A percentile compares a stretch with the other conserved stretches of the same genome.
Conservation (phyloP, 1,139 yeast genomes). For the Scheffersomyces stambukii region DNA sequence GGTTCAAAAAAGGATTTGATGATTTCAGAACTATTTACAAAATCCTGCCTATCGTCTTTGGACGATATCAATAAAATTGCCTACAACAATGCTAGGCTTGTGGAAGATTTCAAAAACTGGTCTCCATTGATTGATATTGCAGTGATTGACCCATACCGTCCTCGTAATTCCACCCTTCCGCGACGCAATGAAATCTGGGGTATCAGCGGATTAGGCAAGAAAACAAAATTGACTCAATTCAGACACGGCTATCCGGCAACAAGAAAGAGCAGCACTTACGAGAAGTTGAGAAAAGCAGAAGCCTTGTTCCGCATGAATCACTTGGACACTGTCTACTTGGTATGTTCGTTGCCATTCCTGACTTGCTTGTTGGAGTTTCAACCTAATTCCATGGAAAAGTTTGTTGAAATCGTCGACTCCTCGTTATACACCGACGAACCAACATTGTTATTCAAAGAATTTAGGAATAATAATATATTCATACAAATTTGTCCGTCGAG, state of each 20-base stretch:
- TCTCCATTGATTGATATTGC: slow-evolving; percentile 44
- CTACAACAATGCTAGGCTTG: slow-evolving; percentile 10
- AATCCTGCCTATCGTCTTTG: slow-evolving; percentile 13
- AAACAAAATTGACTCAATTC: slow-evolving; percentile 36
- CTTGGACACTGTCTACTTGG: slow-evolving; percentile 18
- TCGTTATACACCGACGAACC: slow-evolving; percentile 10
- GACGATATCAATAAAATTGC: slow-evolving; percentile 8
- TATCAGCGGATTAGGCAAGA: slow-evolving; percentile 38
- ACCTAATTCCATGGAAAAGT: slow-evolving; percentile 5
- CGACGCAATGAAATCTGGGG: slow-evolving; percentile 44
- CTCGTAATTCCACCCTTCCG: slow-evolving; percentile 15
- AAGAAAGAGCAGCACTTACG: slow-evolving; percentile 24
- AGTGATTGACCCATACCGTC: slow-evolving; percentile 25
- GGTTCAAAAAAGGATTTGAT: slow-evolving; percentile 31
- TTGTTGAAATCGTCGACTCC: slow-evolving; percentile 24
- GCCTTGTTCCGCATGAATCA: slow-evolving; percentile 13
- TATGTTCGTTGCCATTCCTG: slow-evolving; percentile 36
- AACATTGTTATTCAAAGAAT: slow-evolving; percentile 12
- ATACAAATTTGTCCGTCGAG: too few species aligned
- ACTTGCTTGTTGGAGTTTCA: slow-evolving; percentile 33
- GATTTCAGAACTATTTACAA: slow-evolving; percentile 13
- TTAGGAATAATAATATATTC: slow-evolving; percentile 10
- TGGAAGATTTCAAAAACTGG: slow-evolving; percentile 42
- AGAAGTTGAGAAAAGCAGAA: slow-evolving; percentile 25
- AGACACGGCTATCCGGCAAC: slow-evolving; percentile 34